phyloP scores from a whole-genome alignment of 2,329 filamentous ascomycete genomes.

The Botryotinia convoluta region DNA sequence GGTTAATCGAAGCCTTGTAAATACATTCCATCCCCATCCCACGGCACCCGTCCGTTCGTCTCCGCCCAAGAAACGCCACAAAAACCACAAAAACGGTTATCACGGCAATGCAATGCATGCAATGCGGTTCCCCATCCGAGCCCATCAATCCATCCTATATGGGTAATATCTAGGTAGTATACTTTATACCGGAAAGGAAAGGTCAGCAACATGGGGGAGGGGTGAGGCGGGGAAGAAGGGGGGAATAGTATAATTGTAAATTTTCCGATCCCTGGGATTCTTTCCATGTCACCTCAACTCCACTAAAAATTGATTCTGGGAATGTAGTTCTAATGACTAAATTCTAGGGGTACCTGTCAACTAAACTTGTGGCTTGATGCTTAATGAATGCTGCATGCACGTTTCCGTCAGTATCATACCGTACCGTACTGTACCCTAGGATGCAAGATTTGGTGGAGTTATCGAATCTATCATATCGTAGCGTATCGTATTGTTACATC shows the following conservation, averaged over 20 bases:
- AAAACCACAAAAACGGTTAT: background rate
- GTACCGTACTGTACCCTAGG: no score
- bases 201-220: background rate
- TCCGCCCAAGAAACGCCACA: background rate
- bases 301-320: background rate
- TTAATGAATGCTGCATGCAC: background rate
- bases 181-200: background rate
- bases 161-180: no score
- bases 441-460: no score
- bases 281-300: background rate
- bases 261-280: background rate
- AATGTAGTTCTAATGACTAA: background rate
- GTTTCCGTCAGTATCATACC: background rate
- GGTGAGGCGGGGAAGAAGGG: no score
- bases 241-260: background rate
- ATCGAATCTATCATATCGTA: no score
- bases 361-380: background rate
- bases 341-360: background rate
- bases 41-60: background rate
- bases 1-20: background rate
- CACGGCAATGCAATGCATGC: background rate
- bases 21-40: background rate
- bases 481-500: no score
- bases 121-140: background rate
- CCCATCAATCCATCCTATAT: background rate